phyloP scores from a whole-genome alignment of 2,329 filamentous ascomycete genomes.

The Septoria petroselini region DNA sequence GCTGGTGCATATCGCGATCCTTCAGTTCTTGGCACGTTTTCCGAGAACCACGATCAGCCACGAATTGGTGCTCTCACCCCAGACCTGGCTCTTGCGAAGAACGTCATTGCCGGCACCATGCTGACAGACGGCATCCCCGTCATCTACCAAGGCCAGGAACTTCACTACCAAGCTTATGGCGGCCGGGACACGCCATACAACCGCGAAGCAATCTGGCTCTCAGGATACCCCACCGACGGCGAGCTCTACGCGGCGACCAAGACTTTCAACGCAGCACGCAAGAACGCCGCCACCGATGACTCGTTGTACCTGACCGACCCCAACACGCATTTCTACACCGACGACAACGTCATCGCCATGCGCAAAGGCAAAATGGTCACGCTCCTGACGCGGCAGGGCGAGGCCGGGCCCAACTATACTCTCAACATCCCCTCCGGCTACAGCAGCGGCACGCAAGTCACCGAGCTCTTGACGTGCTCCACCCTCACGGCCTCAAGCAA shows the following conservation, averaged over 20 bases:
- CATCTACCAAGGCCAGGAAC: constrained; percentile 65
- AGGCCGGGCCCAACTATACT: constrained; percentile 28
- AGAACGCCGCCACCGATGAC: constrained; percentile 43
- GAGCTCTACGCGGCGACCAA: constrained; percentile 34
- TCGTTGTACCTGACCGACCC: constrained; percentile 42
- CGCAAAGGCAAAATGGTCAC: constrained; percentile 49
- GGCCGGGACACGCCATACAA: constrained; percentile 39
- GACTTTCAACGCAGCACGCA: constrained; percentile 52
- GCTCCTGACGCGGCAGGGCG: constrained; percentile 37
- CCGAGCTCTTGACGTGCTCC: constrained; percentile 41
- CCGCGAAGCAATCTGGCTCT: constrained; percentile 44
- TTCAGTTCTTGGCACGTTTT: constrained; percentile 41
- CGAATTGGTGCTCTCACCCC: constrained; percentile 48
- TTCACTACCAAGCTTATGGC: constrained; percentile 49
- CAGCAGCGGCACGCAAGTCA: constrained; percentile 33
- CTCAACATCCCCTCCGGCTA: constrained; percentile 34
- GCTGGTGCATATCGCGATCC: constrained; percentile 38
- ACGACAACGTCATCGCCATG: constrained; percentile 46
- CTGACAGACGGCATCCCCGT: constrained; percentile 61
- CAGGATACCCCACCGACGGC: constrained; percentile 41
- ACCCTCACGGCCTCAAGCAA: constrained; percentile 29
- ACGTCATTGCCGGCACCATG: constrained; percentile 60
- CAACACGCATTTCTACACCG: constrained; percentile 42
- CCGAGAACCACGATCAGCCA: constrained; percentile 41
- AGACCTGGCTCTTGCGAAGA: constrained; percentile 58